Conservation (phyloP, 2,329 filamentous ascomycete genomes). For the Allantophomopsis cytisporea region DNA sequence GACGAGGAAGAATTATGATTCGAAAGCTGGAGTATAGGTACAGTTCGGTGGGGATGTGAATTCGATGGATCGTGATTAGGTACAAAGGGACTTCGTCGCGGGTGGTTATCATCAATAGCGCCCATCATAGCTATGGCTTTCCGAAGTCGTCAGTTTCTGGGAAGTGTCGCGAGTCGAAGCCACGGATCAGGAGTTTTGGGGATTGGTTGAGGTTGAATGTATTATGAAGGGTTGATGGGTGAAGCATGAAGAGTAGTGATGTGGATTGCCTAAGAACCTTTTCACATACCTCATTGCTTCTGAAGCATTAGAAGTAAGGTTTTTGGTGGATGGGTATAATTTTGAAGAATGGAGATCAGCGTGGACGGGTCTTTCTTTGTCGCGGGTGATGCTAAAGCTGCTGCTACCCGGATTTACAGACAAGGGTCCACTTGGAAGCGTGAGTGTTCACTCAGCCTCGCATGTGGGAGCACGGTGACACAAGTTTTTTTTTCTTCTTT, state of each 20-base stretch:
- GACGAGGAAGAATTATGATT: not conserved
- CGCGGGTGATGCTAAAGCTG: not conserved
- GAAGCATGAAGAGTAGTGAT: too few species aligned
- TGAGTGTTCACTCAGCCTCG: not conserved
- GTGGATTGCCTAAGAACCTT: not conserved
- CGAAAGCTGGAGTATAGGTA: slow-evolving; percentile 1
- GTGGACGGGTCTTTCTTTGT: not conserved
- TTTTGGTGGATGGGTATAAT: not conserved
- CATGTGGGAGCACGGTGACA: not conserved
- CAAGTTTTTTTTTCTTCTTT: too few species aligned
- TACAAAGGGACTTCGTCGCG: not conserved
- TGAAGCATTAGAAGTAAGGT: not conserved
- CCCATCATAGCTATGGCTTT: not conserved
- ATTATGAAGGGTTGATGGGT: too few species aligned
- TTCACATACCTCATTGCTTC: too few species aligned
- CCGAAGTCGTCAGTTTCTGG: not conserved
- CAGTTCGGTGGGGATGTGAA: not conserved
- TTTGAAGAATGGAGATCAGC: not conserved
- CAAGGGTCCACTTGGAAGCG: not conserved
- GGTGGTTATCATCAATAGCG: not conserved
- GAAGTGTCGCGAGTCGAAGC: not conserved
- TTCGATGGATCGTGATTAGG: not conserved
- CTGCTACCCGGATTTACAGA: not conserved
- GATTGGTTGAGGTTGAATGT: too few species aligned
- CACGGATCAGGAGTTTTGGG: too few species aligned